Conservation (phyloP, 2,329 filamentous ascomycete genomes). For the Intubia oerlemansii region DNA sequence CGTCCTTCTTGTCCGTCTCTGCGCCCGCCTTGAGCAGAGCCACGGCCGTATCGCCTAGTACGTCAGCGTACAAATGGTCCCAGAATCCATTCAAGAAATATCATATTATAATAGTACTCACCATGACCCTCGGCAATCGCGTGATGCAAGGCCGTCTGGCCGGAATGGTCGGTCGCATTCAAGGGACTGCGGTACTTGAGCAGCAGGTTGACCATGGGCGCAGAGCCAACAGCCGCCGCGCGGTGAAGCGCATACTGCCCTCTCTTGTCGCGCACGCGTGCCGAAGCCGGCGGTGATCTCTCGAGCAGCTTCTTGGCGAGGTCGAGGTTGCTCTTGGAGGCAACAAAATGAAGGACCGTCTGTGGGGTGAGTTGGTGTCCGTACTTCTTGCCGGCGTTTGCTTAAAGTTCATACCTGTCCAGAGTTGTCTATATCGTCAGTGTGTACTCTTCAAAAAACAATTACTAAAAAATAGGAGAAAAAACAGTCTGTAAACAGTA, state of each 20-base stretch:
- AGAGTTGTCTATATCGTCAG: conserved; percentile 12
- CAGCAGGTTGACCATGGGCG: conserved; percentile 68
- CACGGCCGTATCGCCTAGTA: conserved; percentile 57
- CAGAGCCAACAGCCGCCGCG: conserved; percentile 71
- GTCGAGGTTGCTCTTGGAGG: conserved; percentile 75
- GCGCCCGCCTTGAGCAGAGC: conserved; percentile 68
- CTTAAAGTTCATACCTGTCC: conserved; percentile 39
- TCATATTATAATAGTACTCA: conserved; percentile 13
- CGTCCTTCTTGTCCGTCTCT: conserved; percentile 57
- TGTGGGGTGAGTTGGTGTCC: conserved; percentile 16
- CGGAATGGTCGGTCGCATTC: conserved; percentile 62
- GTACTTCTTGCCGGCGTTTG: background rate
- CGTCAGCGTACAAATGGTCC: background rate
- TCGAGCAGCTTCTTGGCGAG: conserved; percentile 57
- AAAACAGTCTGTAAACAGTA: too few relatives aligned
- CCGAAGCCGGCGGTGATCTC: conserved; percentile 46
- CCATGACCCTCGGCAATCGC: conserved; percentile 56
- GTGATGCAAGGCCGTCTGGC: conserved; percentile 80
- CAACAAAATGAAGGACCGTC: conserved; percentile 79
- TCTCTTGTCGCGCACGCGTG: conserved; percentile 62
- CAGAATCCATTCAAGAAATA: background rate
- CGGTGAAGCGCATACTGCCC: conserved; percentile 85
- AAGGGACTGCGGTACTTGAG: conserved; percentile 60
- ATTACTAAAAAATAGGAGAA: background rate
- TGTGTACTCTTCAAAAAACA: background rate